Conservation (phyloP, 495 filamentous ascomycete species). For the Podospora sp. region DNA sequence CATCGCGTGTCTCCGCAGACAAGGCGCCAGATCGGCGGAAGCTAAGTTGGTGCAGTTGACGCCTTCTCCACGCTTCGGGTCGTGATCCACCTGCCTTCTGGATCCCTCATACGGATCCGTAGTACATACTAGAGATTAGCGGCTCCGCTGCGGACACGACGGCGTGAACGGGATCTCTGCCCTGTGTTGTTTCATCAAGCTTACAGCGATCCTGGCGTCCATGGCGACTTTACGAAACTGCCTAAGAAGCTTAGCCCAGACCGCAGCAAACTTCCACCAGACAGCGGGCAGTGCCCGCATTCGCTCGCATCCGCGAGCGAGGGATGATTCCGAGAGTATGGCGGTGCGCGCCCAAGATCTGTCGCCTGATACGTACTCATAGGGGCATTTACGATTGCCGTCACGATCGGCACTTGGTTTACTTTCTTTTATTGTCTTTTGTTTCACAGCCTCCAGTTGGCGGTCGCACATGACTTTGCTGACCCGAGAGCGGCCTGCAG, state of each 20-base stretch:
- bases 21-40: neutral
- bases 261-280: neutral
- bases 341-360: neutral
- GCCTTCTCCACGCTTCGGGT: neutral
- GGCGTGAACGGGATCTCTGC: neutral
- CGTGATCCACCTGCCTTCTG: neutral
- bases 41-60: neutral
- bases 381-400: neutral
- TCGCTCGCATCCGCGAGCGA: neutral
- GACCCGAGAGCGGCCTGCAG: neutral
- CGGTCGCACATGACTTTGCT: constrained; percentile 4
- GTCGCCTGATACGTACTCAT: neutral
- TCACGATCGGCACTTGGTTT: neutral
- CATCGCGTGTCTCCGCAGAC: neutral
- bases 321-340: neutral
- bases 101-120: neutral
- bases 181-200: neutral
- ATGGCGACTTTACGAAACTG: neutral
- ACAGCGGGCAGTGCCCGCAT: neutral
- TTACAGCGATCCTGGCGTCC: neutral
- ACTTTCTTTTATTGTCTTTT: neutral
- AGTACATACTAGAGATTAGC: neutral
- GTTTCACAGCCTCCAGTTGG: constrained; percentile 10
- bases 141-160: neutral
- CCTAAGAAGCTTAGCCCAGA: neutral